Evolutionary conservation across 2,329 filamentous ascomycete genomes (phyloP), one percentile per base, ranked within the genome.

Genomic region (Aspergillus niger): DNA sequence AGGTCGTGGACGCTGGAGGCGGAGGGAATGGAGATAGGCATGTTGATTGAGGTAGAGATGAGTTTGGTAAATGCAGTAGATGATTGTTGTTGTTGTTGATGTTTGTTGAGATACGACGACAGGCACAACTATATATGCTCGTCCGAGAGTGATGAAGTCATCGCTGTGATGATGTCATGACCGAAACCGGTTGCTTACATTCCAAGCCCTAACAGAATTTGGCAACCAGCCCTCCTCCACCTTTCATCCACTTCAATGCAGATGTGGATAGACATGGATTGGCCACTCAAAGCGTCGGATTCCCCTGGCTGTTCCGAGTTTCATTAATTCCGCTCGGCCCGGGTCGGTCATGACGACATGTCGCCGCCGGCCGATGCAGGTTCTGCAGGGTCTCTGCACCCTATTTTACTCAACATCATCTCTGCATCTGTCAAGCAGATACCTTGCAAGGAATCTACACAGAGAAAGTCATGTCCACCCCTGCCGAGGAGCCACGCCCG

Each of bases 21-120:
- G 50, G 70, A 43, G 65, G 75, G 76, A 58, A 79, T 65, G 57
- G 67, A 64, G 59, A 79, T 74, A 55, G 76, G 76, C 77, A 79
- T 79, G 53, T 44, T 73, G 65, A 26, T 39, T 36, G 5, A 10
- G n/a, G 22, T 43, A 5, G 3, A 11, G 8, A 11, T 20, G 11
- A 51, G 44, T 47, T n/a, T 32, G 13, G 15, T 32, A 38, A 36
- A 36, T 24, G 26, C 10, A 32, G 28, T 20, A 38, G 49, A 52
- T 38, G 41, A 36, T 41, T 39, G 17, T 38, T 57, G 44, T 26
- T 50, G 55, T 50, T 49, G 47, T 20, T 36, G 41, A 28, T 28
- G 26, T 11, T 11, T 11, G 26, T 5, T 4, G 20, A 38, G 24
- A 49, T 22, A 38, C 28, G 22, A 47, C 30, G n/a, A n/a, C 30